Percentiles rank a stretch among this genome's conserved stretches.
These are phyloP conservation scores for Lipomyces kockii DNA, from an alignment of 805 yeast genomes.

Conservation along the genomic window DNA sequence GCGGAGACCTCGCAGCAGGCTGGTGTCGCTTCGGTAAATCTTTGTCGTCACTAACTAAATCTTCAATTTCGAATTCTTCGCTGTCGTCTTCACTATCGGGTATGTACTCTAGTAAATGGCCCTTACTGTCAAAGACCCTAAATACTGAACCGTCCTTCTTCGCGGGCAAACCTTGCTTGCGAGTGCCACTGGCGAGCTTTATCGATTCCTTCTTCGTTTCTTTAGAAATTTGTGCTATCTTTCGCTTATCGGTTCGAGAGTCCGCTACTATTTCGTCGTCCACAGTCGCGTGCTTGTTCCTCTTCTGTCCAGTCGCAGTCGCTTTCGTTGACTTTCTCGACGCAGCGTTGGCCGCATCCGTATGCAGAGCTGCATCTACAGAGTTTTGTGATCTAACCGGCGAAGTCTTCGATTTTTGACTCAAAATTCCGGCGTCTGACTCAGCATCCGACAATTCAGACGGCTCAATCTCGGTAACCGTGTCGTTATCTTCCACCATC, in stretches of 20 bases:
- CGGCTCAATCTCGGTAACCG: background rate
- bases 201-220: background rate
- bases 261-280: background rate
- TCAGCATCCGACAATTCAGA: background rate
- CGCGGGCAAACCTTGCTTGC: background rate
- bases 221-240: background rate
- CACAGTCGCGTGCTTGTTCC: background rate
- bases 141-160: conserved; percentile 1
- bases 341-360: background rate
- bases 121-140: background rate
- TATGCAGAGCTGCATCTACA: background rate
- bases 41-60: background rate
- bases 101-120: background rate
- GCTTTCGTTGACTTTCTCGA: background rate
- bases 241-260: background rate
- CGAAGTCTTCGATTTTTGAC: background rate
- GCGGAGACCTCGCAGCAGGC: background rate
- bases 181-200: background rate
- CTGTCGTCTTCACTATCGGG: background rate
- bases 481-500: conserved; percentile 10
- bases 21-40: background rate
- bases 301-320: background rate
- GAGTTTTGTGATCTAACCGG: background rate
- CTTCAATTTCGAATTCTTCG: background rate
- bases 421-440: background rate